Conservation (phyloP, 1,284 basidiomycete genomes). For the Ustilago hordei region DNA sequence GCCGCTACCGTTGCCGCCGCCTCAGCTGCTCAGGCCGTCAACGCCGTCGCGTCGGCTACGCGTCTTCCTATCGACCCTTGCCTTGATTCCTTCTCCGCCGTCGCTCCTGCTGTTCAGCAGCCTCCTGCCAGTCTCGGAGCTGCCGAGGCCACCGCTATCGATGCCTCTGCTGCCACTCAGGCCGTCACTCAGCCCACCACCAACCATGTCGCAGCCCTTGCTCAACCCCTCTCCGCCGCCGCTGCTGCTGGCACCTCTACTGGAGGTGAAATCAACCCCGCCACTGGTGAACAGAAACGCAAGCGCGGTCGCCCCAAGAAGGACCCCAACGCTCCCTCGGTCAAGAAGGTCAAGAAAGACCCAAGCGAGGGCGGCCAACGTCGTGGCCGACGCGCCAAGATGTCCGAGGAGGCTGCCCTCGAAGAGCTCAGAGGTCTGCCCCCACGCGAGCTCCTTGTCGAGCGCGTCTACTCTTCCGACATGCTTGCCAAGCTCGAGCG, state of each 20-base stretch:
- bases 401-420: constrained; percentile 39
- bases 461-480: constrained; percentile 51
- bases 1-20: constrained; percentile 51
- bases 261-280: constrained; percentile 5
- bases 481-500: constrained; percentile 50
- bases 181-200: constrained; percentile 9
- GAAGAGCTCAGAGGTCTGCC: constrained; percentile 32
- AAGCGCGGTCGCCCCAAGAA: constrained; percentile 45
- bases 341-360: constrained; percentile 42
- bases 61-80: constrained; percentile 49
- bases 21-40: constrained; percentile 44
- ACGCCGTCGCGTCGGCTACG: constrained; percentile 40
- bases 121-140: constrained; percentile 8
- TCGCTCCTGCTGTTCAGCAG: constrained; percentile 3
- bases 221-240: constrained; percentile 10
- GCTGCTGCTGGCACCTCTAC: constrained; percentile 14
- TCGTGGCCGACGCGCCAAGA: constrained; percentile 37
- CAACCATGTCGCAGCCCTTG: constrained; percentile 3
- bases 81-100: constrained; percentile 18
- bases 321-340: constrained; percentile 26
- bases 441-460: constrained; percentile 45
- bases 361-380: constrained; percentile 31
- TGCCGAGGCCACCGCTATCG: constrained; percentile 13
- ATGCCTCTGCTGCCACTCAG: constrained; percentile 9
- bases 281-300: constrained; percentile 31